A percentile compares a stretch with the other conserved stretches of the same genome.
Evolutionary conservation across 2,329 filamentous ascomycete genomes (phyloP).

Genomic region (Colletotrichum paranaense): DNA sequence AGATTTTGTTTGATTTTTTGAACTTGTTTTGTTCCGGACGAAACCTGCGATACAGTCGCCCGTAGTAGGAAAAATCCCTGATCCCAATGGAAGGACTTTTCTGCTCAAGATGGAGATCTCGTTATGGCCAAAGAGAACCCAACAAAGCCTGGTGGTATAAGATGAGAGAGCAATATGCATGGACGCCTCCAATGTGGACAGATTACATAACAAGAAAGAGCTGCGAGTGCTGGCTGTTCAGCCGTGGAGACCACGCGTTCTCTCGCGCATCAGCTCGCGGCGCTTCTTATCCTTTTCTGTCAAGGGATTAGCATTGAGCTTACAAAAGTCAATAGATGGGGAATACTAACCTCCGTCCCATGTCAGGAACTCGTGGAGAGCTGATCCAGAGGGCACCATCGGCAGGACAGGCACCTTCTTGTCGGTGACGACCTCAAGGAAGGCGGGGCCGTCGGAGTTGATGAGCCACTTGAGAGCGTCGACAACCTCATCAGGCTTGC

Average conservation of each 20-base stretch:
- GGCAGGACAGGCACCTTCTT: conserved; percentile 94
- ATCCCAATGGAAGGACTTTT: conserved; percentile 23
- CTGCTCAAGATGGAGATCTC: neutral
- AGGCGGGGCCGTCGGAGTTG: conserved; percentile 87
- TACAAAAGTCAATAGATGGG: neutral
- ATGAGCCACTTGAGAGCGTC: conserved; percentile 90
- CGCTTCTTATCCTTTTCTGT: conserved; percentile 76
- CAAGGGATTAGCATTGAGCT: conserved; percentile 44
- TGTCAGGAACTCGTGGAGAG: conserved; percentile 91
- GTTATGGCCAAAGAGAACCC: conserved; percentile 12
- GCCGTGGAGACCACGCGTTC: conserved; percentile 61
- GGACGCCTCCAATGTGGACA: conserved; percentile 32
- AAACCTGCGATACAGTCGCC: conserved; percentile 8
- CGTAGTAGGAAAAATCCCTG: conserved; percentile 13
- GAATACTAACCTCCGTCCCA: conserved; percentile 78
- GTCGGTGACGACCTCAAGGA: conserved; percentile 93
- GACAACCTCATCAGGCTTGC: conserved; percentile 80
- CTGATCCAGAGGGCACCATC: conserved; percentile 92
- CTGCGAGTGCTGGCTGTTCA: neutral
- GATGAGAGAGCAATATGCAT: conserved; percentile 35
- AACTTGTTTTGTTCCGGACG: conserved; percentile 2
- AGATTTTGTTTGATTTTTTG: neutral
- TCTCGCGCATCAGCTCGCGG: conserved; percentile 73
- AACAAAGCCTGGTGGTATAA: conserved; percentile 35
- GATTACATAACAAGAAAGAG: conserved; percentile 30